Conservation (phyloP, 208 protist genomes). For the Trypanosoma melophagium region DNA sequence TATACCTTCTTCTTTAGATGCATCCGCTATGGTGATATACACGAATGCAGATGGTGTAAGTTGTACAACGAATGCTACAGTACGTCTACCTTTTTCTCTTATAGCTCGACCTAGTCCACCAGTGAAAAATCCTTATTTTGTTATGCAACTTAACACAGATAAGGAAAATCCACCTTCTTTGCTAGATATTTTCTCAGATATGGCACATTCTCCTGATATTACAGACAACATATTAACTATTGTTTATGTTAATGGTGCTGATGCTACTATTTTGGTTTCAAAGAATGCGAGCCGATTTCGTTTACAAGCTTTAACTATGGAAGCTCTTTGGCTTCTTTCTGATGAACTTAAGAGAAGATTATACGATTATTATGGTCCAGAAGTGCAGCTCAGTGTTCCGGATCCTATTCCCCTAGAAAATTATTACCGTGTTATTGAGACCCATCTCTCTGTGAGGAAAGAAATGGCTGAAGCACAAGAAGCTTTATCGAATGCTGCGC, state of each 20-base stretch:
- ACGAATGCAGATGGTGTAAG: conserved; percentile 29
- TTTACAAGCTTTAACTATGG: conserved; percentile 79
- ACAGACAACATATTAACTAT: conserved; percentile 77
- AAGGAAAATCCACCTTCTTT: conserved; percentile 64
- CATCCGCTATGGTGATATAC: conserved; percentile 53
- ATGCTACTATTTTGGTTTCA: conserved; percentile 90
- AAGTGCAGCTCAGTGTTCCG: conserved; percentile 48
- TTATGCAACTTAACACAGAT: conserved; percentile 91
- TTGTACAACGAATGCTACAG: conserved; percentile 33
- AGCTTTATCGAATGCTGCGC: conserved; percentile 45
- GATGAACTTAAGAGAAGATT: conserved; percentile 70
- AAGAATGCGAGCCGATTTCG: conserved; percentile 91
- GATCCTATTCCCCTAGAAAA: conserved; percentile 81
- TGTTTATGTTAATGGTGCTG: conserved; percentile 82
- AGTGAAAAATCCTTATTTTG: conserved; percentile 72
- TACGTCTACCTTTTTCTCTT: conserved; percentile 68
- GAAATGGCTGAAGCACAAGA: conserved; percentile 50
- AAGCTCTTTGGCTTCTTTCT: conserved; percentile 84
- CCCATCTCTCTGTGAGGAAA: conserved; percentile 65
- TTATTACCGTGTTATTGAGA: conserved; percentile 79
- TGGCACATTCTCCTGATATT: conserved; percentile 42
- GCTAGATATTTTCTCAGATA: conserved; percentile 81
- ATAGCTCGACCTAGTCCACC: conserved; percentile 57
- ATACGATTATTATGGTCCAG: conserved; percentile 37
- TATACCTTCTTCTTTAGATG: conserved; percentile 76